Base-by-base conservation (phyloP, 2,329 filamentous ascomycete genomes). In the Colletotrichum godetiae region DNA sequence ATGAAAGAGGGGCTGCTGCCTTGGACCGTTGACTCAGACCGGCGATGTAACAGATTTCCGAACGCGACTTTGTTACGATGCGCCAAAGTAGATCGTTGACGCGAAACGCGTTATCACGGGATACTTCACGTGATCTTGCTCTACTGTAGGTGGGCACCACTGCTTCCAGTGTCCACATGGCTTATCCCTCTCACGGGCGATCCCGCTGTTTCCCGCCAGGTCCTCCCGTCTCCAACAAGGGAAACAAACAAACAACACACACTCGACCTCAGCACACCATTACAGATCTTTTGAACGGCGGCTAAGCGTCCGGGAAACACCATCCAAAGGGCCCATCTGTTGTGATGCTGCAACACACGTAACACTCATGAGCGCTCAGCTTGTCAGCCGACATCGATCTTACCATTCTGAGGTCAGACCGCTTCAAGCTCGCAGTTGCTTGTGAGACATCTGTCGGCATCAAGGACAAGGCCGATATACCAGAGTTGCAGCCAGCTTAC, bases 321-420 rank as follows among this genome's bases (percentile, higher is more conserved):
- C 19, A n/a, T 24, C 27, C 12, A 35, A n/a, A 60, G 55, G 35
- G n/a, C 27, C 22, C 13, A 37, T n/a, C 55, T 27, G 27, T 5
- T 46, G n/a, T 37, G 46, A 55, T 31, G 22, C 46, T 56, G 27
- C 60, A 31, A 56, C 33, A 27, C 12, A 60, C 22, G 49, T 61
- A 60, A 59, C 66, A 55, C 67, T 37, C 31, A 35, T 27, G 33
- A 27, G 29, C 33, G 22, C 22, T 31, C 65, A 68, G 65, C 65
- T 53, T 29, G 71, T 70, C 67, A 66, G 67, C 71, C 56, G 56
- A 62, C 71, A 31, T 29, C 6, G 35, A 49, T 56, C 59, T 60
- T 55, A 15, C 71, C 22, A 60, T 57, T 49, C 67, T 71, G 61
- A 73, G 46, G 71, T 73, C 67, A 70, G 71, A 73, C 71, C 71